Evolutionary conservation across 768 basidiomycete genomes (phyloP).

Genomic region (Leccinum rimulosum): DNA sequence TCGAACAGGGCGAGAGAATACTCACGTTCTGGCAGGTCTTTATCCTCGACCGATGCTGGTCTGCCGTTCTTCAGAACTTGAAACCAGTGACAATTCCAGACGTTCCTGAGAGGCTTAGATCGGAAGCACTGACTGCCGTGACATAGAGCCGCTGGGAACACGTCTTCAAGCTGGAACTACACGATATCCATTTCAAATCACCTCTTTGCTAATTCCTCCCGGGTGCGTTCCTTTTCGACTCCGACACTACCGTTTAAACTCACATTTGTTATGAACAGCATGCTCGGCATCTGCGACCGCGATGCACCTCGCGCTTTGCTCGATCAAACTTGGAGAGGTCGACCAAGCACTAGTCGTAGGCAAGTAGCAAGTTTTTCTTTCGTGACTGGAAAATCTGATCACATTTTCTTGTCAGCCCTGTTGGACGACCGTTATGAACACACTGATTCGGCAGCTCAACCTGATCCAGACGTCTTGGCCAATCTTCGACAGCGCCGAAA

Average conservation of each 20-base stretch:
- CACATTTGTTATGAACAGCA: slow-evolving; percentile 5
- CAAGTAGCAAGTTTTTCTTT: not conserved
- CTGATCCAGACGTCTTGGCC: slow-evolving; percentile 64
- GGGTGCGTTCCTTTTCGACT: slow-evolving; percentile 7
- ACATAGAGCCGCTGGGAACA: too few species aligned
- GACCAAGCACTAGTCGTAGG: slow-evolving; percentile 44
- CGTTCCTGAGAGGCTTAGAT: slow-evolving; percentile 37
- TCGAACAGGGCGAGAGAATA: slow-evolving; percentile 70
- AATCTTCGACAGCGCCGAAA: slow-evolving; percentile 51
- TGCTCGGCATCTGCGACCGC: slow-evolving; percentile 49
- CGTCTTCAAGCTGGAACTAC: too few species aligned
- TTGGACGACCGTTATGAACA: slow-evolving; percentile 69
- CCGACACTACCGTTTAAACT: not conserved
- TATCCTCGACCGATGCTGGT: slow-evolving; percentile 79
- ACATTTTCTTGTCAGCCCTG: slow-evolving; percentile 47
- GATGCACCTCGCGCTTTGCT: slow-evolving; percentile 47
- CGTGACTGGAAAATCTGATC: slow-evolving; percentile 2
- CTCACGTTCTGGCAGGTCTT: slow-evolving; percentile 84
- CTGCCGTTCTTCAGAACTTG: slow-evolving; percentile 56
- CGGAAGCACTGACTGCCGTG: too few species aligned
- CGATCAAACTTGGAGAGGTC: slow-evolving; percentile 43
- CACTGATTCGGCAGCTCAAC: slow-evolving; percentile 64
- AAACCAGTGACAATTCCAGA: slow-evolving; percentile 65
- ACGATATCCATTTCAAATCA: too few species aligned
- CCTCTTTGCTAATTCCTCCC: not conserved